Percentiles rank a stretch among this genome's conserved stretches.
Conservation (phyloP, 2,329 filamentous ascomycete genomes). For the Xylariaceae sp. region DNA sequence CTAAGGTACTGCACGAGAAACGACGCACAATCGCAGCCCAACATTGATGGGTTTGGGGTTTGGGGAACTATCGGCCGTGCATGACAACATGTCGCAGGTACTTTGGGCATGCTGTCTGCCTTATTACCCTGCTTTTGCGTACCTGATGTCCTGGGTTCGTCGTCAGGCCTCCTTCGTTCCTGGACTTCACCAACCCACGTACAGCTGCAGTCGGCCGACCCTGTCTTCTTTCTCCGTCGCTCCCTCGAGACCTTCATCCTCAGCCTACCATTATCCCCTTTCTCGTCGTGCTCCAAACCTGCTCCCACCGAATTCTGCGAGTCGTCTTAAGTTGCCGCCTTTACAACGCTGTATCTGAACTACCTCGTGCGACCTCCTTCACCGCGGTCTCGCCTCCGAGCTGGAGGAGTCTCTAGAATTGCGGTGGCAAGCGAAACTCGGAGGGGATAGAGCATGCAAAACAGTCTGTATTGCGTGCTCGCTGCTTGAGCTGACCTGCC, state of each 20-base stretch:
- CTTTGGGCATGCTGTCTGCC: conserved; percentile 7
- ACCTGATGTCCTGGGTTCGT: conserved; percentile 8
- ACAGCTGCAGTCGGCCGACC: too few relatives aligned
- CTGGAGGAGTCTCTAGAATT: too few relatives aligned
- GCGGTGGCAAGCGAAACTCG: conserved; percentile 5
- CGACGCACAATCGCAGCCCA: conserved; percentile 27
- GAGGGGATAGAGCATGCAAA: too few relatives aligned
- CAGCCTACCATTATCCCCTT: conserved; percentile 18
- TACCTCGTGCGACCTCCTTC: conserved; percentile 5
- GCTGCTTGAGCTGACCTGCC: conserved; percentile 11
- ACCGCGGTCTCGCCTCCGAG: too few relatives aligned
- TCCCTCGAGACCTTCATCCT: conserved; percentile 9
- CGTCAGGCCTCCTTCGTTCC: conserved; percentile 11
- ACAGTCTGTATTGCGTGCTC: conserved; percentile 12
- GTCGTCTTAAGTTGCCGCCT: conserved; percentile 4
- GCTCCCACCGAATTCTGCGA: conserved; percentile 11
- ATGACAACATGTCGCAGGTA: conserved; percentile 7
- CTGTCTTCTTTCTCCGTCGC: background rate
- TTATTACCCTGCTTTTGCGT: conserved; percentile 12
- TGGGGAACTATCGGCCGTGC: conserved; percentile 13
- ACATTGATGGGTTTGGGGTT: too few relatives aligned
- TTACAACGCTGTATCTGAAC: conserved; percentile 9
- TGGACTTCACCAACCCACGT: conserved; percentile 12
- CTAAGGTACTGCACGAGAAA: conserved; percentile 21
- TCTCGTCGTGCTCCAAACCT: conserved; percentile 15